Base-by-base conservation (phyloP, 2,329 filamentous ascomycete genomes). In the Sporothrix euskadiensis region DNA sequence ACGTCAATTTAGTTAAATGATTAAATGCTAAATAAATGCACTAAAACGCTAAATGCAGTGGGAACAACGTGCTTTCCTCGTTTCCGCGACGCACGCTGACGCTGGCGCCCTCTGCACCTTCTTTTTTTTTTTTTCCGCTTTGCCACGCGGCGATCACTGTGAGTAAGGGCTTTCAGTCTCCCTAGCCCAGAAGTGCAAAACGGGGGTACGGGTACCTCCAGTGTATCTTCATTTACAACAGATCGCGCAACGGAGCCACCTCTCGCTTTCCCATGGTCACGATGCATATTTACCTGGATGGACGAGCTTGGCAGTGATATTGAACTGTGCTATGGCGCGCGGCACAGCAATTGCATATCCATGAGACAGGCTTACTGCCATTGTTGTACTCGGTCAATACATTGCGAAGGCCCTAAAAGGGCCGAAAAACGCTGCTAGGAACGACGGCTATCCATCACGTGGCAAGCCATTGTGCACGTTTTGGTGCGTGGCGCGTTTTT, bases 61-160 rank as follows among this genome's bases (percentile, higher is more conserved):
- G 12, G 22, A 54, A 59, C 49, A 57, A 70, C 52, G 68, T 70
- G 68, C 68, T 32, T 30, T 39, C 30, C 49, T 69, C 26, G 65
- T 69, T 69, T 26, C 32, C n/a, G 30, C 16, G 30, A 22, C 44
- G 44, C 44, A 49, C 44, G 44, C 44, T 49, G 44, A 26, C 52
- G 22, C 26, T 56, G 52, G 52, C 30, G 30, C 30, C 6, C 19
- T 52, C 69, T 54, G 57, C 39, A 52, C 41, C 22, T 71, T 65
- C 22, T 19, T 52, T 39, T 26, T 66, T 66, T 66, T 66, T 41
- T 65, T 71, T 56, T 44, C 70, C 47, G 47, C 57, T 72, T 72
- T 66, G 71, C 71, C 71, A 72, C 71, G 71, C 71, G 71, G 39
- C 52, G 49, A 66, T 72, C 70, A 56, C 10, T 57, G 59, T 66